Evolutionary conservation across 192 early-diverging fungal species (phyloP).

Genomic region (Coemansia sp.): DNA sequence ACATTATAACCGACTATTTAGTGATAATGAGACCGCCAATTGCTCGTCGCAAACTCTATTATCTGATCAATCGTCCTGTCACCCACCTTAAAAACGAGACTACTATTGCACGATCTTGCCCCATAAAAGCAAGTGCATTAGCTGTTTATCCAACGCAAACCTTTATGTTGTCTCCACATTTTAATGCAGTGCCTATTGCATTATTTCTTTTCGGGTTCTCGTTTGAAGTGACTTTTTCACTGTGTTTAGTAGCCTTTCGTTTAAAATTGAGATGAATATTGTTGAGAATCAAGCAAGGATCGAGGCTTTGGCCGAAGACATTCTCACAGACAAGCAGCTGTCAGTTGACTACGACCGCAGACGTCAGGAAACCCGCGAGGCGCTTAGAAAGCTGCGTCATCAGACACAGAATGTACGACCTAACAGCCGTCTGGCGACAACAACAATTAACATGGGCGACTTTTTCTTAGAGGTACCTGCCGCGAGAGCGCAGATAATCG

Average conservation of each 20-base stretch:
- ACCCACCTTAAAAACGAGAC: no score
- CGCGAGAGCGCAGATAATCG: conserved; percentile 34
- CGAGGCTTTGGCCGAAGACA: conserved; percentile 48
- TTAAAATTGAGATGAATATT: conserved; percentile 23
- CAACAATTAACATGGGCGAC: conserved; percentile 53
- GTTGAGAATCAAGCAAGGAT: conserved; percentile 35
- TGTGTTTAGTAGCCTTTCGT: neutral
- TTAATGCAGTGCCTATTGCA: neutral
- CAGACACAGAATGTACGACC: conserved; percentile 22
- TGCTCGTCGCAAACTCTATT: no score
- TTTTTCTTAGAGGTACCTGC: conserved; percentile 49
- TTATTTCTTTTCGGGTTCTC: neutral
- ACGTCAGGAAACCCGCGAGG: conserved; percentile 46
- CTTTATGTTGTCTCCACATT: neutral
- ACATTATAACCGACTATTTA: no score
- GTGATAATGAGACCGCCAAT: no score
- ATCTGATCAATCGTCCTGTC: no score
- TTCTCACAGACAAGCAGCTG: conserved; percentile 48
- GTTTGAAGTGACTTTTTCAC: no score
- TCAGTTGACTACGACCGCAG: conserved; percentile 41
- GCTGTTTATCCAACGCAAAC: neutral
- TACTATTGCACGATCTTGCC: neutral
- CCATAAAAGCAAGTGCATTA: neutral
- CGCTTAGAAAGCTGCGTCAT: conserved; percentile 27
- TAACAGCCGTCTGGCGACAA: conserved; percentile 20